Conservation (phyloP, 331 rosid species). For the Telfairia occidentalis region DNA sequence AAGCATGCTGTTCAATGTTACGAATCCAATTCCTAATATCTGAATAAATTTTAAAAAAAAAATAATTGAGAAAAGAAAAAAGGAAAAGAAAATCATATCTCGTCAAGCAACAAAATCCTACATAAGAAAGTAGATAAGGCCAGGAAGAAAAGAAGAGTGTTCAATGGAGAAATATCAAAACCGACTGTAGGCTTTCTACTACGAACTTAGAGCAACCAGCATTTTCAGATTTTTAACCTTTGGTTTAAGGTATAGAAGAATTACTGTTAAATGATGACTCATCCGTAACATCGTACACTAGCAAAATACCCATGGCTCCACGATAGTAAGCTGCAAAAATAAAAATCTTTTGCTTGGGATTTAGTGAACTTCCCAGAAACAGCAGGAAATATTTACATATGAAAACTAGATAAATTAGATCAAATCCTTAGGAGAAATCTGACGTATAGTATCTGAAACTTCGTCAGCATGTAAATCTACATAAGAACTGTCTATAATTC, state of each 20-base stretch:
- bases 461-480: not conserved
- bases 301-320: conserved; percentile 97
- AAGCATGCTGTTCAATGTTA: conserved; percentile 95
- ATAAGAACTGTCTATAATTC: not conserved
- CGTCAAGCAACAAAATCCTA: not conserved
- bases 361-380: not conserved
- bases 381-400: not conserved
- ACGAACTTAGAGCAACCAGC: not conserved
- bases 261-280: conserved; percentile 95
- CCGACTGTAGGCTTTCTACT: not conserved
- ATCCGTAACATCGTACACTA: conserved; percentile 87
- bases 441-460: not conserved
- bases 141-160: not conserved
- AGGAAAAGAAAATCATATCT: not conserved
- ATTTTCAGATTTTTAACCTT: not conserved
- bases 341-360: not conserved
- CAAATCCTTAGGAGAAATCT: not conserved
- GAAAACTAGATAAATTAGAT: not conserved
- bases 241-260: conserved; percentile 14
- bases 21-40: conserved; percentile 94
- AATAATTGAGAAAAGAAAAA: not conserved
- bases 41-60: conserved; percentile 25
- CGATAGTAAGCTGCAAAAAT: conserved; percentile 72
- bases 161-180: not conserved
- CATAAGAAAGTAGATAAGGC: not conserved